phyloP scores from a whole-genome alignment of 31 red algal genomes.

The Odonthalia washingtoniensis region DNA sequence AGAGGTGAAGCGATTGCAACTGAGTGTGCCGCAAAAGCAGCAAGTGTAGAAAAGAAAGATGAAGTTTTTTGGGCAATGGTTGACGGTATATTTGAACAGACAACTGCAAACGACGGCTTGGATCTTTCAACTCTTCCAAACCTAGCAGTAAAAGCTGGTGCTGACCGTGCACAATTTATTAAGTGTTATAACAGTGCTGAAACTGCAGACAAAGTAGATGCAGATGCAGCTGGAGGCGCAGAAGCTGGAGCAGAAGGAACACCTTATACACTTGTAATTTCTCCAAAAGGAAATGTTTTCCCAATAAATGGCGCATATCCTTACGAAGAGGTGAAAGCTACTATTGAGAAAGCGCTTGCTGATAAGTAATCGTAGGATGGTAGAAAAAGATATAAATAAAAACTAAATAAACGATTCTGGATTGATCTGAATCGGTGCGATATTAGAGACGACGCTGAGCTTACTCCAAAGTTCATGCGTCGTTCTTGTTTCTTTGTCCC shows the following conservation, averaged over 20 bases:
- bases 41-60: not conserved
- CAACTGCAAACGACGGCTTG: not conserved
- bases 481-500: no score
- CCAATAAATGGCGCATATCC: no score
- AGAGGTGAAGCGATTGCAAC: conserved; percentile 11
- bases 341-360: no score
- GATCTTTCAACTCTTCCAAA: conserved; percentile 14
- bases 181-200: conserved; percentile 1
- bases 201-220: not conserved
- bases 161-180: not conserved
- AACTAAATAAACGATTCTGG: no score
- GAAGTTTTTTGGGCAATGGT: not conserved
- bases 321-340: no score
- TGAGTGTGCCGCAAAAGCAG: conserved; percentile 16
- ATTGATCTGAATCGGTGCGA: no score
- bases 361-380: no score
- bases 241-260: conserved; percentile 21
- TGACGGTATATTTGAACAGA: conserved; percentile 11
- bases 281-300: no score
- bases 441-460: no score
- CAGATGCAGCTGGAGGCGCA: not conserved
- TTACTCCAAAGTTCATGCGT: no score
- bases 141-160: not conserved
- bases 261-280: not conserved
- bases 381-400: no score